A percentile compares a stretch with the other conserved stretches of the same genome.
Evolutionary conservation across 2,329 filamentous ascomycete genomes (phyloP).

Genomic region (Xylariaceae sp.): DNA sequence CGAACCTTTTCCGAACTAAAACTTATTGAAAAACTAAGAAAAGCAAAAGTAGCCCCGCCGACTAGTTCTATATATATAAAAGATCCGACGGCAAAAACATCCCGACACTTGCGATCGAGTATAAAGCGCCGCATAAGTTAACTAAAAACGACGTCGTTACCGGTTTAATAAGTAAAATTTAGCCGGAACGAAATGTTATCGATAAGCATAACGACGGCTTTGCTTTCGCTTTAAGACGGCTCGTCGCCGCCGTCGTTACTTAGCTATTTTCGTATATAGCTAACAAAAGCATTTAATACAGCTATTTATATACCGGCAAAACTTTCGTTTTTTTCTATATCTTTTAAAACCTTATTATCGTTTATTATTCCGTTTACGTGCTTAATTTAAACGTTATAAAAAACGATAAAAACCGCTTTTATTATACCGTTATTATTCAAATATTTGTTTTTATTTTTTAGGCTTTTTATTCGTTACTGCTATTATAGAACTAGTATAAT

Average conservation of each 20-base stretch:
- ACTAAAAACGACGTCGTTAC: constrained; percentile 28
- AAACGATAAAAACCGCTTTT: constrained; percentile 33
- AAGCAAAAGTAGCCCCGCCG: background rate
- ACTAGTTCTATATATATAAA: constrained; percentile 25
- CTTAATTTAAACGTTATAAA: constrained; percentile 35
- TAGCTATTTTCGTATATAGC: constrained; percentile 42
- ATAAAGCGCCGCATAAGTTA: constrained; percentile 4
- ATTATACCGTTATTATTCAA: constrained; percentile 37
- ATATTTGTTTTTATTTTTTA: constrained; percentile 39
- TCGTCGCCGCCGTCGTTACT: constrained; percentile 37
- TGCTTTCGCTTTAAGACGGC: constrained; percentile 19
- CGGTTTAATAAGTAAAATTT: constrained; percentile 34
- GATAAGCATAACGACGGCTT: constrained; percentile 8
- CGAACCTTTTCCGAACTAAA: background rate
- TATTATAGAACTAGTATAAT: constrained; percentile 32
- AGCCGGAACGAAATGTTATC: constrained; percentile 16
- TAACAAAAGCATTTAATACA: constrained; percentile 33
- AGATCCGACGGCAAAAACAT: constrained; percentile 21
- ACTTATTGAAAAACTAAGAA: background rate
- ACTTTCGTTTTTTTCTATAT: constrained; percentile 37
- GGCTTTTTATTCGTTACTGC: constrained; percentile 30
- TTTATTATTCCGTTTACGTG: constrained; percentile 34
- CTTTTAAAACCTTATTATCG: constrained; percentile 30
- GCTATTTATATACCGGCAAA: constrained; percentile 36
- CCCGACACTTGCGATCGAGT: constrained; percentile 34